These are phyloP conservation scores for Aspergillus luchuensis DNA, from an alignment of 2,329 filamentous ascomycete species.

Conservation along the genomic window DNA sequence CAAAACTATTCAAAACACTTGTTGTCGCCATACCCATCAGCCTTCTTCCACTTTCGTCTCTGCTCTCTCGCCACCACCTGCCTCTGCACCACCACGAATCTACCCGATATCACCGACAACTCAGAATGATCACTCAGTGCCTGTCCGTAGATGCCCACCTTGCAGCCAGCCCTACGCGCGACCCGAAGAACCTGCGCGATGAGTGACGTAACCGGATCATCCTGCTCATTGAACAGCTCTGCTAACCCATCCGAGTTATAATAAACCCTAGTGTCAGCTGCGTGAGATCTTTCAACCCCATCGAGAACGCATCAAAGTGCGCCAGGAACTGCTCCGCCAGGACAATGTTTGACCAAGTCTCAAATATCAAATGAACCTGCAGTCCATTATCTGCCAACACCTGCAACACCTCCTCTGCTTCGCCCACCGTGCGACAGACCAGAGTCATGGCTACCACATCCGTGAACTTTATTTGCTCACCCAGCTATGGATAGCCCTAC, in stretches of 20 bases:
- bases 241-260: constrained; percentile 42
- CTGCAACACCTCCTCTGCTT: constrained; percentile 39
- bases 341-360: constrained; percentile 35
- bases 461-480: constrained; percentile 28
- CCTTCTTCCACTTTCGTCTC: background rate
- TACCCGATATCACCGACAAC: constrained; percentile 46
- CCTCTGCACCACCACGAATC: constrained; percentile 41
- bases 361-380: background rate
- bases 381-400: background rate
- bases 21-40: background rate
- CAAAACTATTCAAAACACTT: background rate
- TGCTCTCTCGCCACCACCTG: background rate
- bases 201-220: constrained; percentile 46
- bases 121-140: constrained; percentile 45
- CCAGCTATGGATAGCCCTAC: too few species aligned
- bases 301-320: constrained; percentile 47
- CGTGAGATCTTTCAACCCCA: constrained; percentile 47
- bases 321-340: constrained; percentile 38
- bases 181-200: constrained; percentile 36
- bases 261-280: constrained; percentile 46
- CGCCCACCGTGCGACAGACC: constrained; percentile 41
- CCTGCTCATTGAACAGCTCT: constrained; percentile 44
- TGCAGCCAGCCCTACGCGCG: constrained; percentile 33
- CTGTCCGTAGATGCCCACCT: constrained; percentile 46
- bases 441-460: constrained; percentile 45